Percentiles rank a stretch among this genome's conserved stretches.
Evolutionary conservation across 768 basidiomycete genomes (phyloP).

Genomic region (Mycena sanguinolenta): DNA sequence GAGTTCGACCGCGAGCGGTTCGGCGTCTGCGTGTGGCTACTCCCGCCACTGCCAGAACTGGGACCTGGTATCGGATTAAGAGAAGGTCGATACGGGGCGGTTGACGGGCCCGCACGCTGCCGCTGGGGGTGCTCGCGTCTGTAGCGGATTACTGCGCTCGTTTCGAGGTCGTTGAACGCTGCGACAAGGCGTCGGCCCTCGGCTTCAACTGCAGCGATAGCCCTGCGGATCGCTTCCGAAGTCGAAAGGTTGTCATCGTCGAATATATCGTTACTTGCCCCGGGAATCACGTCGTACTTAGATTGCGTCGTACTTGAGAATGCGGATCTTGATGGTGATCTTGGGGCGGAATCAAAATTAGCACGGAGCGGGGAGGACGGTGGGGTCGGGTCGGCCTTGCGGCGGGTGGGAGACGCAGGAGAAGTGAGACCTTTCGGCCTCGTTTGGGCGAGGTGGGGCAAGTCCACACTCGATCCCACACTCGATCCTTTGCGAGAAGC

Average conservation of each 20-base stretch:
- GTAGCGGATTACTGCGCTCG: conserved; percentile 65
- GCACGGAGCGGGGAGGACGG: conserved; percentile 25
- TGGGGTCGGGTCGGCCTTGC: conserved; percentile 11
- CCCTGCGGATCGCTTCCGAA: conserved; percentile 67
- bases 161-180: conserved; percentile 78
- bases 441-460: background rate
- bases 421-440: background rate
- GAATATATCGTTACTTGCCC: conserved; percentile 52
- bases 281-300: conserved; percentile 37
- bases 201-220: conserved; percentile 73
- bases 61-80: background rate
- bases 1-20: too few relatives aligned
- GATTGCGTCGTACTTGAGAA: conserved; percentile 35
- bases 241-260: conserved; percentile 69
- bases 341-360: conserved; percentile 18
- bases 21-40: conserved; percentile 13
- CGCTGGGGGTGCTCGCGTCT: conserved; percentile 56
- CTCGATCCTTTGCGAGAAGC: conserved; percentile 18
- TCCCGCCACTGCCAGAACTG: background rate
- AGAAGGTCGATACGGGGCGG: conserved; percentile 42
- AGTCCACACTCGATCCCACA: too few relatives aligned
- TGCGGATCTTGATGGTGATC: conserved; percentile 42
- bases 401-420: background rate
- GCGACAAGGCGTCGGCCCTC: conserved; percentile 74
- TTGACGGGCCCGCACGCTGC: conserved; percentile 44